Conservation (phyloP, 108 stramenopile genomes). For the Stephanodiscus minutulus region DNA sequence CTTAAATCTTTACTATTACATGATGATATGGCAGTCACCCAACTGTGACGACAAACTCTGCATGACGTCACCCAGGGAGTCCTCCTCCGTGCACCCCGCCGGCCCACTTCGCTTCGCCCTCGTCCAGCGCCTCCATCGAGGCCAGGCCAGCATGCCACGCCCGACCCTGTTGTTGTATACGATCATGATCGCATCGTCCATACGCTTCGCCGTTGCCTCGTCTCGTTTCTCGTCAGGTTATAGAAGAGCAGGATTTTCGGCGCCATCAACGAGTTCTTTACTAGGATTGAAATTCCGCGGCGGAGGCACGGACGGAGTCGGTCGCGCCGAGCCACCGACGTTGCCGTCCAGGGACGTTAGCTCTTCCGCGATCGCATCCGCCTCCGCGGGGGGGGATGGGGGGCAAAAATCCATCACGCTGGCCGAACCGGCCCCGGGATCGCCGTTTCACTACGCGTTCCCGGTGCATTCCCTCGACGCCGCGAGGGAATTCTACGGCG, state of each 20-base stretch:
- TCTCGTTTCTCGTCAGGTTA: neutral
- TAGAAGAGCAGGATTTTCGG: neutral
- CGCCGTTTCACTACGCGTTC: conserved; percentile 95
- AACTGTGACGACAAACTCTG: no score
- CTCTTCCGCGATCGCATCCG: conserved; percentile 8
- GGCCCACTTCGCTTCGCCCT: neutral
- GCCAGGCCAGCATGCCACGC: neutral
- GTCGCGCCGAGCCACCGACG: neutral
- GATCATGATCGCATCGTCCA: conserved; percentile 9
- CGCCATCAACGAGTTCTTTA: neutral
- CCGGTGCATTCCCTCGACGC: conserved; percentile 92
- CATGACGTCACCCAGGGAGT: no score
- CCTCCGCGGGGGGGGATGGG: neutral
- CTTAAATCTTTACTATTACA: no score
- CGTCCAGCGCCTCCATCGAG: neutral
- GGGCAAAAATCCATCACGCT: conserved; percentile 58
- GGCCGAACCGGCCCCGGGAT: conserved; percentile 77
- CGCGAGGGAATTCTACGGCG: conserved; percentile 93
- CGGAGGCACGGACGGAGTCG: neutral
- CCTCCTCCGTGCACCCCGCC: no score
- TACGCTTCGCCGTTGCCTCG: conserved; percentile 8
- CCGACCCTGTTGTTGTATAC: neutral
- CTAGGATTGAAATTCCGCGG: conserved; percentile 5
- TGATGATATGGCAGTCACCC: no score
- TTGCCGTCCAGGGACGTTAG: conserved; percentile 13